A percentile compares a stretch with the other conserved stretches of the same genome.
Evolutionary conservation across 768 basidiomycete species (phyloP).

Genomic region (Lentinula detonsa): DNA sequence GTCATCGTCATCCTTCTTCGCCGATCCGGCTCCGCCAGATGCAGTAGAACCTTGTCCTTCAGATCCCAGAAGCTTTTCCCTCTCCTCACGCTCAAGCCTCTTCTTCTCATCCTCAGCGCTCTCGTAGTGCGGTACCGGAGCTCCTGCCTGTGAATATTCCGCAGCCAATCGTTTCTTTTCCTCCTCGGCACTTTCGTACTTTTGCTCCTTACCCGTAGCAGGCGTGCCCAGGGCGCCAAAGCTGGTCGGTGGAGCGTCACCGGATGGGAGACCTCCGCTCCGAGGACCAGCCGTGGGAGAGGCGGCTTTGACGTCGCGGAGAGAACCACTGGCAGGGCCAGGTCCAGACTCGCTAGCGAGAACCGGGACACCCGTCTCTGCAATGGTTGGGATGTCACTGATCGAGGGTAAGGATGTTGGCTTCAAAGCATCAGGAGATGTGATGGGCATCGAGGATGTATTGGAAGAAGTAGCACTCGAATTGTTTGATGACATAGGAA

Average conservation of each 20-base stretch:
- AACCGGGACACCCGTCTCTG: conserved; percentile 74
- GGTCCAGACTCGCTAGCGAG: conserved; percentile 53
- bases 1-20: conserved; percentile 30
- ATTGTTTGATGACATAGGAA: conserved; percentile 16
- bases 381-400: conserved; percentile 50
- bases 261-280: conserved; percentile 21
- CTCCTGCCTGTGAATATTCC: conserved; percentile 20
- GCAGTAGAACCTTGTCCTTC: conserved; percentile 11
- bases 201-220: conserved; percentile 9
- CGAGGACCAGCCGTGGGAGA: conserved; percentile 29
- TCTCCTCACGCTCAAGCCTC: conserved; percentile 58
- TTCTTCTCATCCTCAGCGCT: conserved; percentile 62
- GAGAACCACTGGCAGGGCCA: conserved; percentile 60
- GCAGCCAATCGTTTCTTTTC: conserved; percentile 57
- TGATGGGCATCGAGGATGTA: conserved; percentile 14
- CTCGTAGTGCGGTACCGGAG: conserved; percentile 24
- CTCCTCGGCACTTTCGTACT: conserved; percentile 51
- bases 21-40: conserved; percentile 9
- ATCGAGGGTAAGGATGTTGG: conserved; percentile 23
- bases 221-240: conserved; percentile 23
- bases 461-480: conserved; percentile 7
- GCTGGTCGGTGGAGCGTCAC: conserved; percentile 18
- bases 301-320: conserved; percentile 42
- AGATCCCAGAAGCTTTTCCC: conserved; percentile 41
- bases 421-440: conserved; percentile 23